Evolutionary conservation across 2,329 filamentous ascomycete species (phyloP).

Genomic region (Pestalotiopsis sp.): DNA sequence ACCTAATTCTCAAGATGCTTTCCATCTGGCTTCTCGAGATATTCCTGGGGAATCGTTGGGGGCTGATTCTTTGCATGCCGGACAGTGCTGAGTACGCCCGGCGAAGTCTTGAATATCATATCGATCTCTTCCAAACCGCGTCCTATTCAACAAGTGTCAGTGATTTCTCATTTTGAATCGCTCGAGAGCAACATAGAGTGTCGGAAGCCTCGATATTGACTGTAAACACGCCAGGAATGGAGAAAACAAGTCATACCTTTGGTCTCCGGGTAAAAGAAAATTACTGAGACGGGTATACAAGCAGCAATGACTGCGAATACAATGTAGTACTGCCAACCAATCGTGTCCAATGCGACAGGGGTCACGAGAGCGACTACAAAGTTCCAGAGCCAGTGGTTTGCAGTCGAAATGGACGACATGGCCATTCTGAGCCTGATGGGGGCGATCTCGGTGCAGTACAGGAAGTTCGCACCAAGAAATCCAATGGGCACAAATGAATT

Average conservation of each 20-base stretch:
- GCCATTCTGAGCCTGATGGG: conserved; percentile 52
- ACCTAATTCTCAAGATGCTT: too few species aligned
- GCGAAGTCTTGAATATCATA: too few species aligned
- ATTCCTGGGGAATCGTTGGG: too few species aligned
- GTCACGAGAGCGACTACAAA: conserved; percentile 47
- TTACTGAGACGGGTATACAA: conserved; percentile 45
- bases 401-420: conserved; percentile 58
- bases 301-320: conserved; percentile 41
- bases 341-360: conserved; percentile 48
- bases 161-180: too few species aligned
- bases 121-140: conserved; percentile 37
- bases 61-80: too few species aligned
- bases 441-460: conserved; percentile 61
- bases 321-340: conserved; percentile 55
- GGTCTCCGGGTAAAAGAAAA: conserved; percentile 49
- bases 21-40: too few species aligned
- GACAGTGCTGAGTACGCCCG: too few species aligned
- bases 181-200: too few species aligned
- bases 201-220: too few species aligned
- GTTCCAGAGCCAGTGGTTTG: conserved; percentile 54
- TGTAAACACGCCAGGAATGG: too few species aligned
- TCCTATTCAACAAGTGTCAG: too few species aligned
- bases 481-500: conserved; percentile 63
- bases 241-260: too few species aligned
- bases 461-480: conserved; percentile 60